These are phyloP conservation scores for Anaeromyces robustus DNA, from an alignment of 192 early-diverging fungal species.

Conservation along the genomic window DNA sequence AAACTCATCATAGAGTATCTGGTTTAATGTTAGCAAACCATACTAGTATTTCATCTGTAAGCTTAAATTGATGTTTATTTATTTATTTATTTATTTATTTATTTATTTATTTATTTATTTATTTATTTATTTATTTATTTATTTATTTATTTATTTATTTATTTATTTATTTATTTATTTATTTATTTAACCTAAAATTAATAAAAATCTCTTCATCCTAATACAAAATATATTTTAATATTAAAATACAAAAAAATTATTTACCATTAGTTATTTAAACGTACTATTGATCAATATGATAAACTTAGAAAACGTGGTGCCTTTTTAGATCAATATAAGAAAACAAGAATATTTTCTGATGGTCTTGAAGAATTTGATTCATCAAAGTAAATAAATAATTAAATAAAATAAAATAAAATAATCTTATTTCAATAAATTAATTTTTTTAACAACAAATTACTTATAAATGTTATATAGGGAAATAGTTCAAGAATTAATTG, in stretches of 20 bases:
- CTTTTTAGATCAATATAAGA: conserved; percentile 85
- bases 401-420: neutral
- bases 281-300: conserved; percentile 87
- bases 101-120: conserved; percentile 6
- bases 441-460: conserved; percentile 1
- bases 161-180: neutral
- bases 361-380: conserved; percentile 82
- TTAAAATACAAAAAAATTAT: neutral
- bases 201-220: too few species aligned
- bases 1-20: conserved; percentile 81
- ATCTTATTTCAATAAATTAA: neutral
- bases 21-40: conserved; percentile 98
- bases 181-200: neutral
- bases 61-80: conserved; percentile 4
- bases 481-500: conserved; percentile 78
- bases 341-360: conserved; percentile 64
- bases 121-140: conserved; percentile 4
- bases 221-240: too few species aligned
- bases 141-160: neutral
- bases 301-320: conserved; percentile 85
- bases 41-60: conserved; percentile 72
- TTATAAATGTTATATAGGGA: conserved; percentile 34
- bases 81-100: conserved; percentile 2
- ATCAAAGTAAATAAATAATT: conserved; percentile 22
- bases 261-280: conserved; percentile 57